phyloP scores from a whole-genome alignment of 257 asterid species.

The Misopates orontium region DNA sequence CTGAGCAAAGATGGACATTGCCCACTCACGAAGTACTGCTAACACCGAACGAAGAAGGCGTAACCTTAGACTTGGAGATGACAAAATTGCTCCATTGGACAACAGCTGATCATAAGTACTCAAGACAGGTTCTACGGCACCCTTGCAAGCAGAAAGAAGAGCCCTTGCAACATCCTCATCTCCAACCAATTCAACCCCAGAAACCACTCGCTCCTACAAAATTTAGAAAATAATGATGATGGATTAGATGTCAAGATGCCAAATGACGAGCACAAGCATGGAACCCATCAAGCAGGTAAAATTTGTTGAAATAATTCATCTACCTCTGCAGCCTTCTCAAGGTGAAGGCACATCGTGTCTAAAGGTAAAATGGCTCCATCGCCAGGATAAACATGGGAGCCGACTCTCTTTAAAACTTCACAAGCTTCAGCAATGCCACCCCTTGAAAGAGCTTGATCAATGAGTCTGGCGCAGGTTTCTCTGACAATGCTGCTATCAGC shows the following conservation, averaged over 20 bases:
- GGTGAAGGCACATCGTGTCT: conserved; percentile 84
- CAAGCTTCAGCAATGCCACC: conserved; percentile 99
- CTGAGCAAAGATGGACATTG: conserved; percentile 70
- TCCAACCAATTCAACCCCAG: conserved; percentile 75
- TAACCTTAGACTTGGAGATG: conserved; percentile 65
- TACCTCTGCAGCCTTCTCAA: conserved; percentile 89
- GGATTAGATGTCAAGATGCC: conserved; percentile 8
- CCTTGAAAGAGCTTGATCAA: conserved; percentile 84
- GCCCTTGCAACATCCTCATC: conserved; percentile 95
- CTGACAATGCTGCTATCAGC: conserved; percentile 87
- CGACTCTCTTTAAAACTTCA: conserved; percentile 80
- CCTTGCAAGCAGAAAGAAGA: conserved; percentile 84
- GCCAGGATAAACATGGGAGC: conserved; percentile 76
- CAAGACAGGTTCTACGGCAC: conserved; percentile 83
- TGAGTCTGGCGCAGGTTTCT: conserved; percentile 95
- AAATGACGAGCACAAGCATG: not conserved
- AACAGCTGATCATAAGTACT: conserved; percentile 76
- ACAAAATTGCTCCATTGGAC: conserved; percentile 73
- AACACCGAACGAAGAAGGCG: conserved; percentile 87
- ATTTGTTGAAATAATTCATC: conserved; percentile 6
- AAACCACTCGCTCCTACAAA: conserved; percentile 71
- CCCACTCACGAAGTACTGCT: conserved; percentile 82
- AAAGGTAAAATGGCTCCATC: conserved; percentile 88
- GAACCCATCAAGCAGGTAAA: not conserved
- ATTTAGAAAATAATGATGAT: not conserved